Percentiles rank a stretch among this genome's conserved stretches.
phyloP scores from a whole-genome alignment of 2,329 filamentous ascomycete genomes.

The Calonectria hawksworthii region DNA sequence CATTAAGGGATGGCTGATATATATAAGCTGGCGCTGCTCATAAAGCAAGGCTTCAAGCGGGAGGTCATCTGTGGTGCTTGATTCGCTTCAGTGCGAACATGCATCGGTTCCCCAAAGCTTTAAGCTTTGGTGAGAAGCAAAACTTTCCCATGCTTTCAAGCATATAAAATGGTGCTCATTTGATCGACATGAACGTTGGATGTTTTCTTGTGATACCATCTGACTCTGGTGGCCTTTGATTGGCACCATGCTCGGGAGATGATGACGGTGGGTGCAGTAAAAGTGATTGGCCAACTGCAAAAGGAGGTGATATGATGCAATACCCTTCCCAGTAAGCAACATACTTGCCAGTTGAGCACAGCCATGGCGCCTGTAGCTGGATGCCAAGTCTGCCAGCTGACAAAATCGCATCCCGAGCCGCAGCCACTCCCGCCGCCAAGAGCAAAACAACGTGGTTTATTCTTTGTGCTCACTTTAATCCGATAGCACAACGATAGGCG shows the following conservation, averaged over 20 bases:
- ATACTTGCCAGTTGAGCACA: neutral
- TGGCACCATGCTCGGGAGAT: neutral
- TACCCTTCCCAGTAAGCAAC: neutral
- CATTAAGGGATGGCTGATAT: no score
- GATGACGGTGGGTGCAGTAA: neutral
- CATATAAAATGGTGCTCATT: neutral
- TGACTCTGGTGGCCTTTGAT: neutral
- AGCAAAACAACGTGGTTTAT: neutral
- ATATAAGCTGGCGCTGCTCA: neutral
- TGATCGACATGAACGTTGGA: neutral
- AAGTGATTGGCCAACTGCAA: neutral
- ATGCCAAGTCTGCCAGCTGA: neutral
- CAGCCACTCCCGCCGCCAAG: conserved; percentile 5
- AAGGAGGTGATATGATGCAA: neutral
- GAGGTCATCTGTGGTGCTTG: neutral
- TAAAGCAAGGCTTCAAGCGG: neutral
- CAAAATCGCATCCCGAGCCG: neutral
- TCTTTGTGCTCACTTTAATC: neutral
- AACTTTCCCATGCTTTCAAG: neutral
- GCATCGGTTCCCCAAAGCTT: neutral
- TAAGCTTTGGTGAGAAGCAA: neutral
- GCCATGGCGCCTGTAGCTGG: neutral
- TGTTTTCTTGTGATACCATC: neutral
- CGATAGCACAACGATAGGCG: neutral
- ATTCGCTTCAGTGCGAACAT: neutral